Evolutionary conservation across 2,329 filamentous ascomycete genomes (phyloP).

Genomic region (Stenocarpella maydis): DNA sequence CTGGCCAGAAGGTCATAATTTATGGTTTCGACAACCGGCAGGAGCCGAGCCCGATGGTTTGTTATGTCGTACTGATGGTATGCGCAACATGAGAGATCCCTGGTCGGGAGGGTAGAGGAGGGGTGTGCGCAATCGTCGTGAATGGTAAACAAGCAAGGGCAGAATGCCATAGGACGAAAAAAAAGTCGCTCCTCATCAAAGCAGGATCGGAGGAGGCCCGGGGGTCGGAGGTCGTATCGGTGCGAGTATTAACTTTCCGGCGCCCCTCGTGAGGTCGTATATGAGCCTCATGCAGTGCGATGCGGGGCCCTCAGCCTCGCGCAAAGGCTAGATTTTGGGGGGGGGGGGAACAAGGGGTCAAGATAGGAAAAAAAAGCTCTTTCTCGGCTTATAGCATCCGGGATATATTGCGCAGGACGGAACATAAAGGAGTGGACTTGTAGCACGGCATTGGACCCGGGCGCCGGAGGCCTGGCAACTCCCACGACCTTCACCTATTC

Average conservation of each 20-base stretch:
- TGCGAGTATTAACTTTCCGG: slow-evolving; percentile 21
- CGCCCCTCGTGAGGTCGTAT: slow-evolving; percentile 18
- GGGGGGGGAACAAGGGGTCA: background rate
- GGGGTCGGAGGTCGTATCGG: slow-evolving; percentile 8
- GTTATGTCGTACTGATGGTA: slow-evolving; percentile 3
- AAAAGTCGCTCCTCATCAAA: background rate
- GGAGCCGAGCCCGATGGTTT: slow-evolving; percentile 3
- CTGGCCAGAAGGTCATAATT: background rate
- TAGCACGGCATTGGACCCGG: background rate
- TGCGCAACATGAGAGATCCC: background rate
- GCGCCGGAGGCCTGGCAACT: slow-evolving; percentile 5
- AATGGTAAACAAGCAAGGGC: background rate
- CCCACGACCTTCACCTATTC: slow-evolving; percentile 8
- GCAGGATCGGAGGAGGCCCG: background rate
- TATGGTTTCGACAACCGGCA: background rate
- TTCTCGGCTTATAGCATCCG: slow-evolving; percentile 26
- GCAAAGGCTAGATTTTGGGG: slow-evolving; percentile 12
- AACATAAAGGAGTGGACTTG: background rate
- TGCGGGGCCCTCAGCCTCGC: slow-evolving; percentile 24
- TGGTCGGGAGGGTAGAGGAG: background rate
- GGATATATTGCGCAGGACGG: slow-evolving; percentile 13
- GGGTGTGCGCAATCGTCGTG: background rate
- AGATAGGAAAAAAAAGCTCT: background rate
- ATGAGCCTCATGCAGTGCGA: slow-evolving; percentile 24
- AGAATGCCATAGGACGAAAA: background rate